Percentiles rank a stretch among this genome's conserved stretches.
Evolutionary conservation across 164 flowering plant species (phyloP).

Genomic region (Dillenia turbinata): DNA sequence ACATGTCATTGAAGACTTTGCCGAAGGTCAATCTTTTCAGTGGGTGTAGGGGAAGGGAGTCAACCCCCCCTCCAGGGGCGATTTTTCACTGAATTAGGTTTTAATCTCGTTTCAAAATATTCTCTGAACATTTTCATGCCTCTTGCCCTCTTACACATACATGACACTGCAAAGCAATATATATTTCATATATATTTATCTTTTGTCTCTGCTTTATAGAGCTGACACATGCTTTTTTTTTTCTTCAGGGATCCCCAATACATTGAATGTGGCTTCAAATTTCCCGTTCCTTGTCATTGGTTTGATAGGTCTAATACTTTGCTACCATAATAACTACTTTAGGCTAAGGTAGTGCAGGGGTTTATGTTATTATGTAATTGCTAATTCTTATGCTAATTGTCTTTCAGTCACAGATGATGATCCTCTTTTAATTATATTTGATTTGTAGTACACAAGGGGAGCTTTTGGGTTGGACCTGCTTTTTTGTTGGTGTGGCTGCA

Average conservation of each 20-base stretch:
- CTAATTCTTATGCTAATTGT: slow-evolving; percentile 2
- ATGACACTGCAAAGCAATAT: no score
- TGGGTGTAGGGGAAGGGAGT: no score
- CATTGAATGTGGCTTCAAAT: slow-evolving; percentile 81
- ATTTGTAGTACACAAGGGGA: slow-evolving; percentile 74
- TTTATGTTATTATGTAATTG: neutral
- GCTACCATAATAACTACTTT: slow-evolving; percentile 61
- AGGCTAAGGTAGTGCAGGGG: slow-evolving; percentile 49
- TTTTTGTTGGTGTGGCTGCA: slow-evolving; percentile 84
- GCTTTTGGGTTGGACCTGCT: slow-evolving; percentile 78
- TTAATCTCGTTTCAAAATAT: no score
- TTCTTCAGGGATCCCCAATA: slow-evolving; percentile 88
- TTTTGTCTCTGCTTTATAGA: neutral
- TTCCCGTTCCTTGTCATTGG: slow-evolving; percentile 85
- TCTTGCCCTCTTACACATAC: no score
- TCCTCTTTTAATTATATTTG: neutral
- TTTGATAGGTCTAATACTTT: slow-evolving; percentile 71
- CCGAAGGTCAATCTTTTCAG: no score
- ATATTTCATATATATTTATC: neutral
- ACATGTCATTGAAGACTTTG: no score
- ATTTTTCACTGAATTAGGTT: no score
- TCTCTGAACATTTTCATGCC: no score
- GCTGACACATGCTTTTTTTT: slow-evolving; percentile 8
- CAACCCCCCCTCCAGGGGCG: no score
- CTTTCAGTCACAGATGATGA: no score